phyloP scores from a whole-genome alignment of 768 basidiomycete species.

The Boletus rubroflammeus region DNA sequence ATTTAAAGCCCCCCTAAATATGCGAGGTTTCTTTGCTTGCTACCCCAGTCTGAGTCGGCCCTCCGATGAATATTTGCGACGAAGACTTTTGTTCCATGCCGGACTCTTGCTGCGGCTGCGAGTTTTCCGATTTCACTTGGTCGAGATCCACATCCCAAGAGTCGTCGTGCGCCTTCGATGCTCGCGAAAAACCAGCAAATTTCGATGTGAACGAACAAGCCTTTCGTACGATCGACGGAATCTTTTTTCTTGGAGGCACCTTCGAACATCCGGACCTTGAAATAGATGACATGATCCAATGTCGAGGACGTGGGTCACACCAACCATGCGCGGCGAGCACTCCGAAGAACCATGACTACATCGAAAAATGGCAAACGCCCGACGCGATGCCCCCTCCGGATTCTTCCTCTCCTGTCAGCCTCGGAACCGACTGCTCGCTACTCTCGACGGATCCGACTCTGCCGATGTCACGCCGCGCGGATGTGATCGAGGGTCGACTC shows the following conservation, averaged over 20 bases:
- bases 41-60: background rate
- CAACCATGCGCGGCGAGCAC: background rate
- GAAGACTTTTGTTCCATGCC: background rate
- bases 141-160: background rate
- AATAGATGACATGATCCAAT: background rate
- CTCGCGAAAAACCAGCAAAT: background rate
- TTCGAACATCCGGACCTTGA: background rate
- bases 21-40: background rate
- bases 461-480: background rate
- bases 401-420: conserved; percentile 19
- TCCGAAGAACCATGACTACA: conserved; percentile 4
- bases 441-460: background rate
- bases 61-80: conserved; percentile 8
- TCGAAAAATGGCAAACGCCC: conserved; percentile 4
- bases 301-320: background rate
- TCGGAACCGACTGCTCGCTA: background rate
- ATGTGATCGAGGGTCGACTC: background rate
- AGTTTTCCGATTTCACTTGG: conserved; percentile 6
- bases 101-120: conserved; percentile 2
- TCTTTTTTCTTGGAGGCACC: background rate
- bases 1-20: background rate
- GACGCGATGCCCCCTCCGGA: conserved; percentile 13
- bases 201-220: background rate
- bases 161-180: background rate
- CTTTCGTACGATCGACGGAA: background rate